Evolutionary conservation across 2,329 filamentous ascomycete genomes (phyloP).

Genomic region (Colletotrichum neosansevieriae): DNA sequence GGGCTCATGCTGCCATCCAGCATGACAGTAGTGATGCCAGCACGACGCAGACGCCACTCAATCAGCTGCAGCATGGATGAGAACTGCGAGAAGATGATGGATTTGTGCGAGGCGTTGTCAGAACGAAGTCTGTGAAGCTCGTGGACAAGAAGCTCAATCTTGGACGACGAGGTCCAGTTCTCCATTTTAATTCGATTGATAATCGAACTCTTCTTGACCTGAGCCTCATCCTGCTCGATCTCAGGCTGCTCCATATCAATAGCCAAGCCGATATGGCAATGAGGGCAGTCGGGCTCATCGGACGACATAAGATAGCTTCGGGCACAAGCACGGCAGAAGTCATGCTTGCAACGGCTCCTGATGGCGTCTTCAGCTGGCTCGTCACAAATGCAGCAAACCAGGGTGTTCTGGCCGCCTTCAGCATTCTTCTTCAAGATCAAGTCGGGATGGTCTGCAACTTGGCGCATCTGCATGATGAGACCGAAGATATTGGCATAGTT

Average conservation of each 20-base stretch:
- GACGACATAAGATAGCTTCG: constrained; percentile 77
- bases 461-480: constrained; percentile 99
- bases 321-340: constrained; percentile 64
- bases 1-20: constrained; percentile 98
- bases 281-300: constrained; percentile 83
- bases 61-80: constrained; percentile 97
- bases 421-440: constrained; percentile 89
- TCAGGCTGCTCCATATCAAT: constrained; percentile 97
- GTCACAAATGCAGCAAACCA: constrained; percentile 95
- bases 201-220: constrained; percentile 95
- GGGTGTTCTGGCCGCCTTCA: constrained; percentile 87
- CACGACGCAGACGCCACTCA: constrained; percentile 94
- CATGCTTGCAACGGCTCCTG: constrained; percentile 90
- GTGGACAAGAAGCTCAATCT: constrained; percentile 96
- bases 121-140: constrained; percentile 92
- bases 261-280: constrained; percentile 87
- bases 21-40: constrained; percentile 99
- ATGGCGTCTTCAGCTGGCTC: constrained; percentile 96
- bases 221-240: constrained; percentile 88
- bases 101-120: constrained; percentile 94
- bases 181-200: constrained; percentile 99
- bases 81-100: constrained; percentile 97
- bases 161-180: constrained; percentile 97
- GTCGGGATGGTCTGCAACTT: constrained; percentile 96
- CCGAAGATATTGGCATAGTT: constrained; percentile 99